These are phyloP conservation scores for Actinidia arguta DNA, from an alignment of 179 eudicot genomes.

Conservation along the genomic window DNA sequence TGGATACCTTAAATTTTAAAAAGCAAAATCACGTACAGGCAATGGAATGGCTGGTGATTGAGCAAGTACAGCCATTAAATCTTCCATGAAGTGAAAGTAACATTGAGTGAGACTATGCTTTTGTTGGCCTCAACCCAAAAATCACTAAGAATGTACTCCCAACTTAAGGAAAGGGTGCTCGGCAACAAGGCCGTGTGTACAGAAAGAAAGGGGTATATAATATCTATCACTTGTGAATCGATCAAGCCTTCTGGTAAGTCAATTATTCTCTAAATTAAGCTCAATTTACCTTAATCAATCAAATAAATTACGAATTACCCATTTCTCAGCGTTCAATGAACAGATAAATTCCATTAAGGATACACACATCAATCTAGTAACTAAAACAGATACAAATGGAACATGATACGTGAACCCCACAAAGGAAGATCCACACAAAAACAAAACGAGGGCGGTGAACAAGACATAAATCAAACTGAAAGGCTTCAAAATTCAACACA, in stretches of 20 bases:
- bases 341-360: background rate
- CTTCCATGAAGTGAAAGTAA: background rate
- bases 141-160: too few species aligned
- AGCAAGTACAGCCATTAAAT: too few species aligned
- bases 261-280: background rate
- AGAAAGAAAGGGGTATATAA: too few species aligned
- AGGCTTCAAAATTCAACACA: background rate
- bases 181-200: too few species aligned
- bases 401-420: background rate
- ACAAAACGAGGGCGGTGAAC: background rate
- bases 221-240: too few species aligned
- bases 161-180: too few species aligned
- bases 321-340: background rate
- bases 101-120: background rate
- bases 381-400: background rate
- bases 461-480: background rate
- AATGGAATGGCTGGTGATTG: too few species aligned
- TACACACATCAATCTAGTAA: background rate
- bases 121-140: background rate
- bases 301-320: conserved; percentile 1
- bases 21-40: too few species aligned
- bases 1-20: too few species aligned
- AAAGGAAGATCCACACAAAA: background rate
- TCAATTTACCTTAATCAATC: background rate
- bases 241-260: background rate